Percentiles rank a stretch among this genome's conserved stretches.
Conservation (phyloP, 192 early-diverging fungal genomes). For the Glomus cerebriforme region DNA sequence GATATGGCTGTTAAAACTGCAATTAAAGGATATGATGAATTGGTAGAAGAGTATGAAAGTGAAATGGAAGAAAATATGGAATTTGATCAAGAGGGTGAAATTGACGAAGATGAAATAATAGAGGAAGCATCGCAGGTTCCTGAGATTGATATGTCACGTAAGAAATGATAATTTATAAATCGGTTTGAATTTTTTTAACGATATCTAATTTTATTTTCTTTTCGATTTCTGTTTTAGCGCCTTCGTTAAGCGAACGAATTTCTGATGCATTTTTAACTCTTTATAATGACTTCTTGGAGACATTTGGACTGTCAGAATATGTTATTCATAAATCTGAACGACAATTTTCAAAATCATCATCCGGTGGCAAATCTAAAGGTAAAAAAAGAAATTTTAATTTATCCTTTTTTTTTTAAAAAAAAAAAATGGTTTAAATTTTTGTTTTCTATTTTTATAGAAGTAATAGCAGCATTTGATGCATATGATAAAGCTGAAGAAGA, state of each 20-base stretch:
- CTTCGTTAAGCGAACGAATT: not conserved
- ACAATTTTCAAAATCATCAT: slow-evolving; percentile 35
- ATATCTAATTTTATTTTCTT: not conserved
- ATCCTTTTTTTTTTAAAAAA: no score
- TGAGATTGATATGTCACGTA: slow-evolving; percentile 32
- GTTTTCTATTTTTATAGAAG: slow-evolving; percentile 25
- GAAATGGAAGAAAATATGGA: slow-evolving; percentile 27
- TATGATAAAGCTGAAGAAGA: slow-evolving; percentile 34
- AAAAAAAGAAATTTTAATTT: not conserved
- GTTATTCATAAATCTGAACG: slow-evolving; percentile 26
- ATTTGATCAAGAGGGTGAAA: slow-evolving; percentile 35
- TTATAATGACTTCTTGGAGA: slow-evolving; percentile 12
- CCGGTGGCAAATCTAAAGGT: slow-evolving; percentile 25
- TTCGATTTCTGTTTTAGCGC: not conserved
- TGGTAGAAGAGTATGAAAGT: slow-evolving; percentile 44
- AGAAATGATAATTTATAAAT: slow-evolving; percentile 35
- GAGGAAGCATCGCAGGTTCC: not conserved
- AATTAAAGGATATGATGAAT: slow-evolving; percentile 63
- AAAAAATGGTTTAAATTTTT: no score
- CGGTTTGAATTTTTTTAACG: not conserved
- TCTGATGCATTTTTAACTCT: not conserved
- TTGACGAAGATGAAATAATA: slow-evolving; percentile 34
- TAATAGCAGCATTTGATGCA: slow-evolving; percentile 33
- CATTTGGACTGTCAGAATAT: slow-evolving; percentile 18
- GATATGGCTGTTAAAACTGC: slow-evolving; percentile 69